Evolutionary conservation across 2,329 filamentous ascomycete genomes (phyloP).

Genomic region (Tolypocladium ovalisporum): DNA sequence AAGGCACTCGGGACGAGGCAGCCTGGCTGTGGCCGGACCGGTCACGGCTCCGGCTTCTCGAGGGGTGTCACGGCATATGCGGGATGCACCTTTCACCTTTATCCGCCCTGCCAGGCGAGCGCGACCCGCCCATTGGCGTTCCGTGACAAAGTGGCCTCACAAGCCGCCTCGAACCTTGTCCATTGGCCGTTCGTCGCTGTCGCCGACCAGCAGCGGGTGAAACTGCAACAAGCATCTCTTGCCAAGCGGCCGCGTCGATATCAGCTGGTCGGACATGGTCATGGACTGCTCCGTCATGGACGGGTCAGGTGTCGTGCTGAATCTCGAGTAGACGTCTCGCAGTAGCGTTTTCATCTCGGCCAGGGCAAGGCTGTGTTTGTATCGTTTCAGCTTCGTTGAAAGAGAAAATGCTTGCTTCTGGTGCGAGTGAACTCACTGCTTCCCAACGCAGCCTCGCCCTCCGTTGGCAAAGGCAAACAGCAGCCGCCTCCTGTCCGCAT

Average conservation of each 20-base stretch:
- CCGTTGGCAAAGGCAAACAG: slow-evolving; percentile 59
- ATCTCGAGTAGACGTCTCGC: slow-evolving; percentile 49
- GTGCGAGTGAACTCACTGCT: slow-evolving; percentile 42
- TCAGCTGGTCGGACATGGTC: slow-evolving; percentile 56
- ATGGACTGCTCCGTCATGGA: slow-evolving; percentile 45
- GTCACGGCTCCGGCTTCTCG: not conserved
- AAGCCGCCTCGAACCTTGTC: not conserved
- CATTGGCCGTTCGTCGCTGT: not conserved
- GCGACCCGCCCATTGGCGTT: not conserved
- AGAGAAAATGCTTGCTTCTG: not conserved
- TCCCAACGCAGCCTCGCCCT: slow-evolving; percentile 54
- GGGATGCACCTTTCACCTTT: not conserved
- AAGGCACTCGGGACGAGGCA: not conserved
- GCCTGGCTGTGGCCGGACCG: not conserved
- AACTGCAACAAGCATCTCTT: slow-evolving; percentile 48
- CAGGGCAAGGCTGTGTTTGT: slow-evolving; percentile 38
- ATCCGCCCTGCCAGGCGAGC: not conserved
- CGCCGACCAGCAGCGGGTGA: slow-evolving; percentile 15
- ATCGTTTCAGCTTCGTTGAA: not conserved
- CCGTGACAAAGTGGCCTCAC: not conserved
- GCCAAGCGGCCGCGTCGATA: slow-evolving; percentile 51
- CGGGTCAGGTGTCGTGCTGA: slow-evolving; percentile 41
- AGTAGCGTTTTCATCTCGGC: slow-evolving; percentile 59
- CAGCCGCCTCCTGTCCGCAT: slow-evolving; percentile 53
- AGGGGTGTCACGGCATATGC: not conserved